These are phyloP conservation scores for Trametes elegans DNA, from an alignment of 768 basidiomycete species.

Conservation along the genomic window DNA sequence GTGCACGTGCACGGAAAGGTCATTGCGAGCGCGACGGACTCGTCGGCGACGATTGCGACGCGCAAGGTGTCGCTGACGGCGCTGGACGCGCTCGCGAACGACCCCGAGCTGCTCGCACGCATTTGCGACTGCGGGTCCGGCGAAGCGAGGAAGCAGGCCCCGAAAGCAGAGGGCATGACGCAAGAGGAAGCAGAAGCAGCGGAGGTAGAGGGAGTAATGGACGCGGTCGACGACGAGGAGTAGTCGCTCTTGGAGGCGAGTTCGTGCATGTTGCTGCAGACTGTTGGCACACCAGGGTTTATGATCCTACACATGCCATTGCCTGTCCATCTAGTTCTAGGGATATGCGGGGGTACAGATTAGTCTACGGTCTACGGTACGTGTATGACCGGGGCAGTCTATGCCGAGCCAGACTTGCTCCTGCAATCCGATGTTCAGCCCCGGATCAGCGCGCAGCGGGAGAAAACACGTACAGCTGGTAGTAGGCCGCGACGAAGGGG, in stretches of 20 bases:
- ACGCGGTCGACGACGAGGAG: background rate
- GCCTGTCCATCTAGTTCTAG: conserved; percentile 12
- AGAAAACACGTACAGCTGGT: conserved; percentile 57
- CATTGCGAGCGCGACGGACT: conserved; percentile 56
- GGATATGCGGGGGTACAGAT: conserved; percentile 13
- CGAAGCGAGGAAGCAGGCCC: background rate
- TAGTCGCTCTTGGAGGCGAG: background rate
- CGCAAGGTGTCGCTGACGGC: conserved; percentile 63
- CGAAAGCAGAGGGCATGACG: conserved; percentile 31
- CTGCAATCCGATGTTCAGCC: conserved; percentile 7
- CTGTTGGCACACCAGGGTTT: too few relatives aligned
- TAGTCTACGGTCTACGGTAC: conserved; percentile 17
- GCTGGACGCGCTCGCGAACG: conserved; percentile 64
- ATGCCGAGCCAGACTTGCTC: conserved; percentile 21
- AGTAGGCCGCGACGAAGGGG: conserved; percentile 60
- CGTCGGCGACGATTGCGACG: conserved; percentile 51
- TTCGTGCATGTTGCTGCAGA: too few relatives aligned
- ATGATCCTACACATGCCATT: conserved; percentile 1
- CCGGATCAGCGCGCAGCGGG: background rate
- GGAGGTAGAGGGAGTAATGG: conserved; percentile 10
- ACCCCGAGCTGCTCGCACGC: conserved; percentile 57
- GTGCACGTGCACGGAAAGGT: conserved; percentile 68
- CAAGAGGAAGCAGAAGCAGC: conserved; percentile 37
- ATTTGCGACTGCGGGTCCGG: conserved; percentile 59
- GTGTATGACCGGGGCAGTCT: conserved; percentile 3